These are phyloP conservation scores for Aureobasidium sp. DNA, from an alignment of 2,329 filamentous ascomycete genomes.

Conservation along the genomic window DNA sequence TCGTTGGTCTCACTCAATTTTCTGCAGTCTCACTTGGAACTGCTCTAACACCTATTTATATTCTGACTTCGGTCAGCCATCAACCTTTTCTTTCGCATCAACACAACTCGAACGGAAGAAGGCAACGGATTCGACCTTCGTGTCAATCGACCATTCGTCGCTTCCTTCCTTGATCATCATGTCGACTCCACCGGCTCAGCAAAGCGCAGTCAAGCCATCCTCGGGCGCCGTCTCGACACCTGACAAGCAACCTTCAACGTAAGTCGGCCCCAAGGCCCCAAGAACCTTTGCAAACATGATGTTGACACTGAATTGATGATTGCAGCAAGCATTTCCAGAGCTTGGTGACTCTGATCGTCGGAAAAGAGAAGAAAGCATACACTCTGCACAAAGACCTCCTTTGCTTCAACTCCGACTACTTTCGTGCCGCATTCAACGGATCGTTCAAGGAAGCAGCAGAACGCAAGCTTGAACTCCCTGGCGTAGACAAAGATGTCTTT, in stretches of 20 bases:
- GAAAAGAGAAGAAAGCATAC: background rate
- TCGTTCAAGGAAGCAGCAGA: background rate
- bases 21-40: background rate
- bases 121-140: background rate
- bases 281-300: background rate
- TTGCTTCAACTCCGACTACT: background rate
- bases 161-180: background rate
- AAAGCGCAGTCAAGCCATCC: background rate
- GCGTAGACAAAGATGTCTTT: constrained; percentile 13
- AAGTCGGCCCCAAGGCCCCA: too few species aligned
- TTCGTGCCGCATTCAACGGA: background rate
- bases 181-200: background rate
- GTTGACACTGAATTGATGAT: background rate
- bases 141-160: background rate
- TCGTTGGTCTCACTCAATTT: background rate
- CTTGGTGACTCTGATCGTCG: background rate
- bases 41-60: background rate
- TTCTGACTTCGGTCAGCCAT: background rate
- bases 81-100: background rate
- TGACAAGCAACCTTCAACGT: background rate
- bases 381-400: background rate
- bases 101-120: background rate
- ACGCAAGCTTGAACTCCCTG: background rate
- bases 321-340: background rate
- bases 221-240: background rate